These are phyloP conservation scores for Carex parvula DNA, from an alignment of 176 grass and related monocot genomes.

Conservation along the genomic window DNA sequence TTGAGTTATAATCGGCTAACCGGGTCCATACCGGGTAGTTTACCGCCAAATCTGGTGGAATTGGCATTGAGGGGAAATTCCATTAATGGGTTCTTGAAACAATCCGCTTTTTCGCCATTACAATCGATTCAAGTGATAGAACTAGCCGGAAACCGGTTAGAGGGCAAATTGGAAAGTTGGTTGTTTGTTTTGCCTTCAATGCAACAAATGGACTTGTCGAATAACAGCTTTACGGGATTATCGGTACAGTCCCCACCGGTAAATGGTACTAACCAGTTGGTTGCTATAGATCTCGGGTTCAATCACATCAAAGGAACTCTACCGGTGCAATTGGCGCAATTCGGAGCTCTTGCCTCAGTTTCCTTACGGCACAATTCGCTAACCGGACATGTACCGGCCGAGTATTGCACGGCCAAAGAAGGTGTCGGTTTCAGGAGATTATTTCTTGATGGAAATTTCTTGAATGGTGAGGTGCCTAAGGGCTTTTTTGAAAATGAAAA, in stretches of 20 bases:
- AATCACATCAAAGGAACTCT: constrained; percentile 10
- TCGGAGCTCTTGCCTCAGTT: not conserved
- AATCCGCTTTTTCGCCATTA: not conserved
- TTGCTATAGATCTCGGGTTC: constrained; percentile 21
- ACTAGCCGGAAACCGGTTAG: constrained; percentile 6
- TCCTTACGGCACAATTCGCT: constrained; percentile 24
- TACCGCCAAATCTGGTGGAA: constrained; percentile 16
- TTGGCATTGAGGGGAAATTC: constrained; percentile 19
- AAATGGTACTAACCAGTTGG: constrained; percentile 4
- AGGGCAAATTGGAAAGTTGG: constrained; percentile 21
- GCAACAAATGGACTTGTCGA: constrained; percentile 25
- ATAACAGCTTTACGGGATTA: constrained; percentile 12
- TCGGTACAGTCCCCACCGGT: not conserved
- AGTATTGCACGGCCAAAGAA: not conserved
- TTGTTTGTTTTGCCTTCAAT: constrained; percentile 23
- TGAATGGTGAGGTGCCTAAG: constrained; percentile 17
- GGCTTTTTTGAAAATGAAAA: constrained; percentile 17
- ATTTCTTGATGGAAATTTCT: constrained; percentile 25
- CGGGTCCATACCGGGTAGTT: not conserved
- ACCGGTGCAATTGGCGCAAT: constrained; percentile 17
- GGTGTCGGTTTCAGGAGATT: constrained; percentile 17
- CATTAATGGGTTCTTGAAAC: not conserved
- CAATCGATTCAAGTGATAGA: constrained; percentile 19
- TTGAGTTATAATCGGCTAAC: constrained; percentile 24
- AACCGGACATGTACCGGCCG: not conserved